phyloP scores from a whole-genome alignment of 2,329 filamentous ascomycete genomes.

The Penicillium paneum region DNA sequence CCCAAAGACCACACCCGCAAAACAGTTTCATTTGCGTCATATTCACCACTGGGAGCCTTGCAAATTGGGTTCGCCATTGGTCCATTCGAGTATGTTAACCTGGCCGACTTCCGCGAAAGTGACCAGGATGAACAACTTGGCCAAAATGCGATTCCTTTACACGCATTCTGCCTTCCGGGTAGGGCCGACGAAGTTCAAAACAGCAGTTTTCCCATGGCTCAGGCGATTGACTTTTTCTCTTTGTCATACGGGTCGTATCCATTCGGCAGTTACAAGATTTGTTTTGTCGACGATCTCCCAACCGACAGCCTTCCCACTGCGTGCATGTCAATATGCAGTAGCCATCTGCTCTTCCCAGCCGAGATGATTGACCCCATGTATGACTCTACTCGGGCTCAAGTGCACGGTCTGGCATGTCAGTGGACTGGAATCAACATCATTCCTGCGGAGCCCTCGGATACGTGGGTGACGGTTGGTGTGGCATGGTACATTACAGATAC shows the following conservation, averaged over 20 bases:
- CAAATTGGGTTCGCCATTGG: conserved; percentile 93
- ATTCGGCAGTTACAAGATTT: conserved; percentile 86
- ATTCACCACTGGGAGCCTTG: conserved; percentile 72
- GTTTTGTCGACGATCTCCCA: conserved; percentile 86
- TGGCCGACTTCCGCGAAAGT: conserved; percentile 83
- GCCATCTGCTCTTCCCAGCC: conserved; percentile 76
- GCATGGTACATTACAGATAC: conserved; percentile 93
- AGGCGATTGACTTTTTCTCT: conserved; percentile 85
- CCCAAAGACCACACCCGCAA: conserved; percentile 76
- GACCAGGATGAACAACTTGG: conserved; percentile 90
- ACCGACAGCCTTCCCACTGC: conserved; percentile 73
- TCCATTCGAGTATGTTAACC: conserved; percentile 88
- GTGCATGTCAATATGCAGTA: conserved; percentile 84
- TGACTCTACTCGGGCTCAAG: conserved; percentile 73
- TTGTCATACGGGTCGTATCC: conserved; percentile 87
- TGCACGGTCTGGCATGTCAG: conserved; percentile 82
- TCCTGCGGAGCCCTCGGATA: conserved; percentile 73
- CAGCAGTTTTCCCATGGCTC: conserved; percentile 79
- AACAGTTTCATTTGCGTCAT: conserved; percentile 78
- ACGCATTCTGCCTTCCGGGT: conserved; percentile 86
- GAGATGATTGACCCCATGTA: conserved; percentile 83
- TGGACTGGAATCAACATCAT: conserved; percentile 95
- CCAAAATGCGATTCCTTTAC: conserved; percentile 79
- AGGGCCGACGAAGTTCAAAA: conserved; percentile 79
- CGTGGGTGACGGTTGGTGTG: conserved; percentile 85